phyloP scores from a whole-genome alignment of 1,284 basidiomycete species.

The Boletellus dicymbophilus region DNA sequence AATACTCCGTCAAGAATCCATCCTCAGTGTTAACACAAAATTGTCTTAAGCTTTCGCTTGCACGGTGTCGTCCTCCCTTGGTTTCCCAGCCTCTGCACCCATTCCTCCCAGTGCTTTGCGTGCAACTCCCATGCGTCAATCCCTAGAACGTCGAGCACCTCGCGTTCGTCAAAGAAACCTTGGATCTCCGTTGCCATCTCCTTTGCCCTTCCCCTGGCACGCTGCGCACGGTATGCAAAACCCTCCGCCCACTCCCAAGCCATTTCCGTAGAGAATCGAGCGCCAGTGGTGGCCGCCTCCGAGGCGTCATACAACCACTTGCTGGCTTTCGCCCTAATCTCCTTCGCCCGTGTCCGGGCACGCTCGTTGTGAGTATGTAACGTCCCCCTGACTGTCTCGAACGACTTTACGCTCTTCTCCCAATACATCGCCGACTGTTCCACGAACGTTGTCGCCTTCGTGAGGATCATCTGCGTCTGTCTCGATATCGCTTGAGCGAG shows the following conservation, averaged over 20 bases:
- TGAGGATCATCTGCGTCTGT: slow-evolving; percentile 36
- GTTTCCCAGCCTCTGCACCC: slow-evolving; percentile 8
- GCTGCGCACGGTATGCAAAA: slow-evolving; percentile 36
- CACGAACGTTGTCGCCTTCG: slow-evolving; percentile 45
- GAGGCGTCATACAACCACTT: slow-evolving; percentile 42
- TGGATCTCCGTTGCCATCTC: slow-evolving; percentile 32
- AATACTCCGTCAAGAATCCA: slow-evolving; percentile 1
- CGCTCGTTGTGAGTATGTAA: slow-evolving; percentile 53
- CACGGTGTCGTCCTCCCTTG: slow-evolving; percentile 14
- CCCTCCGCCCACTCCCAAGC: slow-evolving; percentile 38
- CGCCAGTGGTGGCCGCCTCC: slow-evolving; percentile 39
- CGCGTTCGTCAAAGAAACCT: slow-evolving; percentile 23
- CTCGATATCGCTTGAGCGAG: slow-evolving; percentile 49
- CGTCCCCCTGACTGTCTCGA: slow-evolving; percentile 37
- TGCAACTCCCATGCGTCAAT: slow-evolving; percentile 16
- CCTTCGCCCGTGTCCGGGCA: slow-evolving; percentile 58
- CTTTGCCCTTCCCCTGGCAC: slow-evolving; percentile 54
- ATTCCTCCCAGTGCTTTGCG: slow-evolving; percentile 24
- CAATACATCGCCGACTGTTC: slow-evolving; percentile 47
- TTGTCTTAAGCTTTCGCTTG: slow-evolving; percentile 15
- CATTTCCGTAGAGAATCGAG: slow-evolving; percentile 47
- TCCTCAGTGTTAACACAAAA: slow-evolving; percentile 14
- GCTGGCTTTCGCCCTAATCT: slow-evolving; percentile 49
- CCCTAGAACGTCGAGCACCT: slow-evolving; percentile 17
- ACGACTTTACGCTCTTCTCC: slow-evolving; percentile 24